Conservation (phyloP, 2,329 filamentous ascomycete genomes). For the Monilinia laxa region DNA sequence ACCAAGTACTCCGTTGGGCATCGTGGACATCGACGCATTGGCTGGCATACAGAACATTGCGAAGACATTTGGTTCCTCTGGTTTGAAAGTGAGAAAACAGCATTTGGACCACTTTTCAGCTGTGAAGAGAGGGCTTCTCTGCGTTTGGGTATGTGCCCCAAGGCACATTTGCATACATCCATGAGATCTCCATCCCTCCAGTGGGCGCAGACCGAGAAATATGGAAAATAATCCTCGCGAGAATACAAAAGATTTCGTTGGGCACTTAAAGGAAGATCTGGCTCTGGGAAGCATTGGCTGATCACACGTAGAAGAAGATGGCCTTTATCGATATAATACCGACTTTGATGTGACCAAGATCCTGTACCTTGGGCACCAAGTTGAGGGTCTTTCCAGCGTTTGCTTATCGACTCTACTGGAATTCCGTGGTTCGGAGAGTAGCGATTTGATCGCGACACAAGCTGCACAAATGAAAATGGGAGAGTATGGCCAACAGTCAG, state of each 20-base stretch:
- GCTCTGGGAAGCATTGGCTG: slow-evolving; percentile 52
- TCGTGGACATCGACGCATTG: slow-evolving; percentile 59
- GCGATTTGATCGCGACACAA: slow-evolving; percentile 51
- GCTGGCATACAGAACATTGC: slow-evolving; percentile 55
- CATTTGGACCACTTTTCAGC: slow-evolving; percentile 35
- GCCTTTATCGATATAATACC: slow-evolving; percentile 53
- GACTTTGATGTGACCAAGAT: slow-evolving; percentile 54
- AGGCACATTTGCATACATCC: slow-evolving; percentile 59
- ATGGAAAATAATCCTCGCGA: slow-evolving; percentile 59
- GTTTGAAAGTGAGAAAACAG: slow-evolving; percentile 27
- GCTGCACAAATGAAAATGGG: slow-evolving; percentile 58
- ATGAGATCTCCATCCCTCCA: slow-evolving; percentile 62
- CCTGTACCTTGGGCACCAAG: slow-evolving; percentile 41
- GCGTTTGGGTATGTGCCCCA: slow-evolving; percentile 54
- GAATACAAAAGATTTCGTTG: slow-evolving; percentile 58
- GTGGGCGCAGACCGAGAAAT: slow-evolving; percentile 61
- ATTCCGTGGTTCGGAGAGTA: slow-evolving; percentile 51
- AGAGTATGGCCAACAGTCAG: slow-evolving; percentile 55
- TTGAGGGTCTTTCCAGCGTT: slow-evolving; percentile 50
- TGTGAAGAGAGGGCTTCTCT: slow-evolving; percentile 42
- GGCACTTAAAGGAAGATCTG: slow-evolving; percentile 51
- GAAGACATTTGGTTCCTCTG: slow-evolving; percentile 47
- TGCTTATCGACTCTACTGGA: slow-evolving; percentile 46
- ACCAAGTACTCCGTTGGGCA: slow-evolving; percentile 63
- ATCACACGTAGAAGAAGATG: slow-evolving; percentile 59